Percentiles rank a stretch among this genome's conserved stretches.
These are phyloP conservation scores for Ceratocystis harringtonii DNA, from an alignment of 2,329 filamentous ascomycete genomes.

Conservation along the genomic window DNA sequence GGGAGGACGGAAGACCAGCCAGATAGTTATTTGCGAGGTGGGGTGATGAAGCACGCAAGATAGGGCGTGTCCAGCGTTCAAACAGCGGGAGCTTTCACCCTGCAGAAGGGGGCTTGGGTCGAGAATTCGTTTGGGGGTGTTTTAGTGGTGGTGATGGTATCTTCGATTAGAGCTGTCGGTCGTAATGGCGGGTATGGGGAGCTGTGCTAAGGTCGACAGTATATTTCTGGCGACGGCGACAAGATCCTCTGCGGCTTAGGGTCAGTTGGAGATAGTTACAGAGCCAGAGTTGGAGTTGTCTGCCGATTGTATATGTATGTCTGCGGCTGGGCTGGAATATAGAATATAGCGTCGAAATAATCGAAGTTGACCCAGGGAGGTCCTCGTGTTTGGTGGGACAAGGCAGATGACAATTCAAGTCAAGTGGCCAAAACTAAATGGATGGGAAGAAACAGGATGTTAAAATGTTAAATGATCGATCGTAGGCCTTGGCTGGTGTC, in stretches of 20 bases:
- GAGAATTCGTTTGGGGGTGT: not conserved
- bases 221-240: not conserved
- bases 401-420: not conserved
- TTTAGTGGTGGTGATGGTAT: not conserved
- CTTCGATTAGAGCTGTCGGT: not conserved
- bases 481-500: not conserved
- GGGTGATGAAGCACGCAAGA: not conserved
- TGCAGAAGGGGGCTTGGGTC: not conserved
- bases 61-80: not conserved
- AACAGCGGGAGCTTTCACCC: not conserved
- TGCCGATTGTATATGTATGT: not conserved
- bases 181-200: not conserved
- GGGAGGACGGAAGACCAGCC: not conserved
- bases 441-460: not conserved
- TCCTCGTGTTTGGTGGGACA: not conserved
- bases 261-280: not conserved
- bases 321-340: not conserved
- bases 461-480: not conserved
- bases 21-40: not conserved
- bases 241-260: not conserved
- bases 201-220: not conserved
- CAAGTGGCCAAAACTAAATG: not conserved
- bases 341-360: slow-evolving; percentile 1
- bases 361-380: not conserved
- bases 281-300: not conserved